Evolutionary conservation across 768 basidiomycete species (phyloP).

Genomic region (Amanita polypyramis): DNA sequence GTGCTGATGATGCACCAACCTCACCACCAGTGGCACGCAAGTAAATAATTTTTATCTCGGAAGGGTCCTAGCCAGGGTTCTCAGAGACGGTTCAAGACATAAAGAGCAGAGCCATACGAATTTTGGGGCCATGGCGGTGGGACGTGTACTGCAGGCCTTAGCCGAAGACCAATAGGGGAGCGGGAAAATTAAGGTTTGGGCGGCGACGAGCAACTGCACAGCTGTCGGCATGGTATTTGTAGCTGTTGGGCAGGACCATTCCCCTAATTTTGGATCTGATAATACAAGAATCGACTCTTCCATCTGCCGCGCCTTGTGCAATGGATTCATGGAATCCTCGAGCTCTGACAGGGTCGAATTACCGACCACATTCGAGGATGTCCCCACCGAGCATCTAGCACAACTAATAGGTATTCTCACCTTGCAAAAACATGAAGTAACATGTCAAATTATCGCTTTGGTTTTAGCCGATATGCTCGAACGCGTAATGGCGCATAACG

Average conservation of each 20-base stretch:
- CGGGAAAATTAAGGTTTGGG: slow-evolving; percentile 39
- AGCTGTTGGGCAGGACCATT: slow-evolving; percentile 22
- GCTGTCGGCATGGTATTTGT: slow-evolving; percentile 24
- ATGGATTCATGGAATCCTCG: slow-evolving; percentile 79
- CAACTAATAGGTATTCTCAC: slow-evolving; percentile 68
- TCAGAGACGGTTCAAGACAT: slow-evolving; percentile 3
- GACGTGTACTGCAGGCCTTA: slow-evolving; percentile 7
- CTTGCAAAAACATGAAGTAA: slow-evolving; percentile 4
- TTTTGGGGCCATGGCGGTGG: slow-evolving; percentile 18
- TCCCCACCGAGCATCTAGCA: slow-evolving; percentile 73
- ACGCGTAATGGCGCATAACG: slow-evolving; percentile 91
- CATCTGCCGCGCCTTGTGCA: slow-evolving; percentile 31
- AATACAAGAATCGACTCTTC: background rate
- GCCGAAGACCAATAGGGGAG: background rate
- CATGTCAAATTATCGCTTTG: slow-evolving; percentile 10
- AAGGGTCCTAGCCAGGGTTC: slow-evolving; percentile 67
- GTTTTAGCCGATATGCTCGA: slow-evolving; percentile 88
- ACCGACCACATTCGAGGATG: slow-evolving; percentile 77
- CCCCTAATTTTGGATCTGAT: background rate
- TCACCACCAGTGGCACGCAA: slow-evolving; percentile 98
- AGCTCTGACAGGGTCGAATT: slow-evolving; percentile 61
- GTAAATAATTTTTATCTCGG: slow-evolving; percentile 98
- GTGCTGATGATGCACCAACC: slow-evolving; percentile 96
- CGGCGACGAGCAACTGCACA: slow-evolving; percentile 50
- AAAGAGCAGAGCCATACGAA: slow-evolving; percentile 34